Evolutionary conservation across 495 filamentous ascomycete genomes (phyloP), one percentile per base, ranked within the genome.

Genomic region (Aspergillus bridgeri): DNA sequence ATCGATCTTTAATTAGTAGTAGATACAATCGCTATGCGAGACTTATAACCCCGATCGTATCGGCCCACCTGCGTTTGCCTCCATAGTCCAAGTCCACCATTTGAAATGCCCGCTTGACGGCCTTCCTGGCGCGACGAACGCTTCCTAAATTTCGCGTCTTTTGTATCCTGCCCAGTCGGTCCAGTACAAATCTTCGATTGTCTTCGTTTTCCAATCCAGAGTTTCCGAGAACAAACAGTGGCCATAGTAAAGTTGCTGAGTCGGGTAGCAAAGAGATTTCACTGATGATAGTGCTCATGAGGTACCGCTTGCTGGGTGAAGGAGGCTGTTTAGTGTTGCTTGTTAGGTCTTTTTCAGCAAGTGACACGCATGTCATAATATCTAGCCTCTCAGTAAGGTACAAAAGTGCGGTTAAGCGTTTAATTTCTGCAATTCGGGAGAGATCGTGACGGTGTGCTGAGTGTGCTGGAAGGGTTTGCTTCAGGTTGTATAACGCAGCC

Each of bases 181-280:
- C 60, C 1, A 65, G 57, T 3, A 65, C 54, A 48, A 65, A 65
- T 5, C 60, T 52, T 9, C 60, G 52, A 9, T 65, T 60, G 25
- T 58, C 46, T 15, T 65, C 63, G 46, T 60, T 44, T 25, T 62
- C 60, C 11, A 60, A 24, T 6, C 48, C 59, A 3, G 29, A 45
- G 45, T 65, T 45, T 1, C 63, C 60, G 4, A 65, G 29, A 4
- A 65, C 42, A 46, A 54, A 62, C 0, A 65, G 51, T 11, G 63
- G 63, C 63, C 63, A 65, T 18, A 65, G 47, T 5, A 62, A 11
- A 2, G 57, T 60, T 2, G 63, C 53, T 1, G 23, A 53, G 22
- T 58, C 53, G 1, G 63, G 57, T 6, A 65, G 54, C 0, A 27
- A 33, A 6, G 56, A 58, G 1, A 62, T 62, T 3, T 54, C 17